A percentile compares a stretch with the other conserved stretches of the same genome.
phyloP scores from a whole-genome alignment of 371 early-diverging fungal species.

The Mucor plumbeus region DNA sequence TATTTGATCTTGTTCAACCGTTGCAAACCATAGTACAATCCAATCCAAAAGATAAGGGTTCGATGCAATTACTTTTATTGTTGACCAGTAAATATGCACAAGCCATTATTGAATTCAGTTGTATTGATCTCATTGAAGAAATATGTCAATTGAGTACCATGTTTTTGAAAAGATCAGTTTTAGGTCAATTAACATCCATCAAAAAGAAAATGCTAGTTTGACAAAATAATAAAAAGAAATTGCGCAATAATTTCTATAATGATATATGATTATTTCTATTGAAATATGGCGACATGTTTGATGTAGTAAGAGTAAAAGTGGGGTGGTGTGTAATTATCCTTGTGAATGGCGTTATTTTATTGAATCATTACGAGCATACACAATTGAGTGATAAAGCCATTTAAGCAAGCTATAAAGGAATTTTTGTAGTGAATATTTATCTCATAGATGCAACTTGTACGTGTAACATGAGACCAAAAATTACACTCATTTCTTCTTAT shows the following conservation, averaged over 20 bases:
- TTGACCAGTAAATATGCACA: conserved; percentile 28
- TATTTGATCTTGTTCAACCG: conserved; percentile 18
- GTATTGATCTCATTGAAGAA: conserved; percentile 1
- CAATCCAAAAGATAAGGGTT: conserved; percentile 26
- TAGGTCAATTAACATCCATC: conserved; percentile 15
- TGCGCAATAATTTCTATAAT: not conserved
- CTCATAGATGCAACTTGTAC: too few species aligned
- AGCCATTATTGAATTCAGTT: conserved; percentile 13
- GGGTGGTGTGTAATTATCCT: not conserved
- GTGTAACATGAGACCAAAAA: not conserved
- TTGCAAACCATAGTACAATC: conserved; percentile 12
- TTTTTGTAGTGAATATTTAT: too few species aligned
- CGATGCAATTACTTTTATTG: conserved; percentile 25
- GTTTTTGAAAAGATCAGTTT: conserved; percentile 29
- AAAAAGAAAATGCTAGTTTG: conserved; percentile 11
- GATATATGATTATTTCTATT: too few species aligned
- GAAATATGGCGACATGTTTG: conserved; percentile 4
- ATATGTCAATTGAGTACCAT: conserved; percentile 21
- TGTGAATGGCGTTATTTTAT: conserved; percentile 2
- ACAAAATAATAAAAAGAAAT: not conserved
- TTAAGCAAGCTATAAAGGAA: too few species aligned
- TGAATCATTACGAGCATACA: too few species aligned
- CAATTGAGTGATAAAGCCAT: too few species aligned
- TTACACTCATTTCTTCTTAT: too few species aligned
- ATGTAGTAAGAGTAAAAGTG: not conserved